phyloP scores from a whole-genome alignment of 345 rosid genomes.

The Schrenkiella parvula region DNA sequence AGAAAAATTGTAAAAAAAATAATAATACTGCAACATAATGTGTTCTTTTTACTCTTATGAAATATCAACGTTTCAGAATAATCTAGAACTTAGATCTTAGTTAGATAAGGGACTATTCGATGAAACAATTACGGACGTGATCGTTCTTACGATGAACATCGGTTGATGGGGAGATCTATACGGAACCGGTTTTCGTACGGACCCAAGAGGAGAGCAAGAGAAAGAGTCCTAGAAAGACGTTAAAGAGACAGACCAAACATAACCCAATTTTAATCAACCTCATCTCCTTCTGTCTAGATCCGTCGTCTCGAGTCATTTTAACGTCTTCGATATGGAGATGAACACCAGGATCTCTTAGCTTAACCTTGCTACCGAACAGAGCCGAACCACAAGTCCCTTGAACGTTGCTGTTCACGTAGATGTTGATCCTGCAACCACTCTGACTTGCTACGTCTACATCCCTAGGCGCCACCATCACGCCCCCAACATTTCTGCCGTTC shows the following conservation, averaged over 20 bases:
- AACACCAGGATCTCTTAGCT: constrained; percentile 50
- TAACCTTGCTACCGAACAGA: constrained; percentile 41
- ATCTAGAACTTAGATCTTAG: background rate
- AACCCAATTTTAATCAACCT: constrained; percentile 28
- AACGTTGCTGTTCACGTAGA: constrained; percentile 53
- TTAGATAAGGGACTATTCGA: background rate
- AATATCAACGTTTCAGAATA: background rate
- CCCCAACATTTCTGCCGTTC: constrained; percentile 62
- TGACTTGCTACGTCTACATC: constrained; percentile 34
- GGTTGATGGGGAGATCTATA: background rate
- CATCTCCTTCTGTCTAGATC: constrained; percentile 8
- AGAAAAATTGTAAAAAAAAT: background rate
- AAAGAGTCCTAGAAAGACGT: constrained; percentile 16
- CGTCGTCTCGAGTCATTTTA: background rate
- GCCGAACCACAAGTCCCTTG: constrained; percentile 49
- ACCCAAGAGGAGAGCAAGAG: constrained; percentile 21
- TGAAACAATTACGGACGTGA: background rate
- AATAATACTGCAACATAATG: background rate
- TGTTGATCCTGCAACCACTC: constrained; percentile 52
- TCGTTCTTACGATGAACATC: background rate
- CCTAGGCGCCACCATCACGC: constrained; percentile 45
- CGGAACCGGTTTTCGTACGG: background rate
- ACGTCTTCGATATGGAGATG: constrained; percentile 32
- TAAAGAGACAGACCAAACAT: constrained; percentile 27
- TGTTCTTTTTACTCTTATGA: background rate